Evolutionary conservation across 495 filamentous ascomycete genomes (phyloP).

Genomic region (Aspergillus nidulans): DNA sequence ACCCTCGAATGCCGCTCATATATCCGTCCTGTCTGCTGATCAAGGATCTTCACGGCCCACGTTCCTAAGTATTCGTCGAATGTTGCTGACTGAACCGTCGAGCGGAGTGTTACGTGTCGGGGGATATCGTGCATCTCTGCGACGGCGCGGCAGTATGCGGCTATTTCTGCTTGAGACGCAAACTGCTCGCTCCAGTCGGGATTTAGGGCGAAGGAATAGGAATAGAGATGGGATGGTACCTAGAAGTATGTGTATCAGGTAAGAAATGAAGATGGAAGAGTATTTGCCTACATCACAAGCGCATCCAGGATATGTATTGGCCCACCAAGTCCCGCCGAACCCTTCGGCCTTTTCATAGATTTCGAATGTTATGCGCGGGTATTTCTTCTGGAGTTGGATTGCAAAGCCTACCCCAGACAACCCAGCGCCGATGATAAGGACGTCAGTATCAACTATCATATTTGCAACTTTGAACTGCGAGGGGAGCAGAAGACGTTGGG

Average conservation of each 20-base stretch:
- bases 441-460: constrained; percentile 2
- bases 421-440: constrained; percentile 52
- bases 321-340: constrained; percentile 24
- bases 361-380: constrained; percentile 30
- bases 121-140: constrained; percentile 40
- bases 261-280: background rate
- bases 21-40: constrained; percentile 24
- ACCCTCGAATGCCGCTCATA: constrained; percentile 35
- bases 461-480: background rate
- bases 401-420: constrained; percentile 56
- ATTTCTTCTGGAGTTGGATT: constrained; percentile 50
- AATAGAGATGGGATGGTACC: constrained; percentile 39
- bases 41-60: constrained; percentile 41
- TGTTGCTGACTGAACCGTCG: constrained; percentile 32
- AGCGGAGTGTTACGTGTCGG: constrained; percentile 37
- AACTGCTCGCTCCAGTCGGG: constrained; percentile 41
- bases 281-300: constrained; percentile 21
- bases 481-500: background rate
- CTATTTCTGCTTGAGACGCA: constrained; percentile 38
- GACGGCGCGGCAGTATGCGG: constrained; percentile 39
- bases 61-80: constrained; percentile 33
- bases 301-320: constrained; percentile 26
- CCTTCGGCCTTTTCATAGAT: constrained; percentile 20
- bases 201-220: constrained; percentile 47
- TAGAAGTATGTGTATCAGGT: background rate